Conservation (phyloP, 495 filamentous ascomycete genomes). For the Penicillium taxi region DNA sequence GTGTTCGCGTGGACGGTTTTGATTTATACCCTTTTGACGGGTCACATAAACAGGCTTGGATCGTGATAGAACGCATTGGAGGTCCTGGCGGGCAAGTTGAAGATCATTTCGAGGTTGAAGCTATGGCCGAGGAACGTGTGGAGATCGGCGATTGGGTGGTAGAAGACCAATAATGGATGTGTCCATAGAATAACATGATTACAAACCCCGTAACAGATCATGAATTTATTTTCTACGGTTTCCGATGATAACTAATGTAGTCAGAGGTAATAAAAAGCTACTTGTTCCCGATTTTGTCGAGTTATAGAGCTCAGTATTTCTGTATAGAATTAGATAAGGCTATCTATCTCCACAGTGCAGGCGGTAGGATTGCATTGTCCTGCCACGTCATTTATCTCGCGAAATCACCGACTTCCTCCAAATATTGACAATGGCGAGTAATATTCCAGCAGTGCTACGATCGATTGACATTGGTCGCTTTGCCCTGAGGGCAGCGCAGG, state of each 20-base stretch:
- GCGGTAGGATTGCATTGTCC: slow-evolving; percentile 16
- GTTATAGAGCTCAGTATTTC: no score
- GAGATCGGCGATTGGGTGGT: slow-evolving; percentile 50
- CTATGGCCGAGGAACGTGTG: slow-evolving; percentile 60
- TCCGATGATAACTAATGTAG: no score
- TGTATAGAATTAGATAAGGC: not conserved
- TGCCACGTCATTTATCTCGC: not conserved
- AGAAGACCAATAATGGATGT: slow-evolving; percentile 33
- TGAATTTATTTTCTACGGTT: not conserved
- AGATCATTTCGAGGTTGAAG: slow-evolving; percentile 56
- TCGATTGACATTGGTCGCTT: slow-evolving; percentile 72
- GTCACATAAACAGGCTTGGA: slow-evolving; percentile 51
- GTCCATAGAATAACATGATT: no score
- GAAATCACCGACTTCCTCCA: no score
- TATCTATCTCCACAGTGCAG: slow-evolving; percentile 21
- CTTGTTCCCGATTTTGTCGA: not conserved
- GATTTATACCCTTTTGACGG: slow-evolving; percentile 54
- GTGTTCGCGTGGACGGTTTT: slow-evolving; percentile 62
- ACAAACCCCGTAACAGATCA: no score
- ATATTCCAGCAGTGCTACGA: slow-evolving; percentile 66
- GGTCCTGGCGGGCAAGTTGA: slow-evolving; percentile 40
- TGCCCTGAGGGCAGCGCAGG: slow-evolving; percentile 70
- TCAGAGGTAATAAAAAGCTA: no score
- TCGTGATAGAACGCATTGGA: slow-evolving; percentile 72
- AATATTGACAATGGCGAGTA: slow-evolving; percentile 58